Evolutionary conservation across 2,329 filamentous ascomycete species (phyloP).

Genomic region (Calonectria naviculata): DNA sequence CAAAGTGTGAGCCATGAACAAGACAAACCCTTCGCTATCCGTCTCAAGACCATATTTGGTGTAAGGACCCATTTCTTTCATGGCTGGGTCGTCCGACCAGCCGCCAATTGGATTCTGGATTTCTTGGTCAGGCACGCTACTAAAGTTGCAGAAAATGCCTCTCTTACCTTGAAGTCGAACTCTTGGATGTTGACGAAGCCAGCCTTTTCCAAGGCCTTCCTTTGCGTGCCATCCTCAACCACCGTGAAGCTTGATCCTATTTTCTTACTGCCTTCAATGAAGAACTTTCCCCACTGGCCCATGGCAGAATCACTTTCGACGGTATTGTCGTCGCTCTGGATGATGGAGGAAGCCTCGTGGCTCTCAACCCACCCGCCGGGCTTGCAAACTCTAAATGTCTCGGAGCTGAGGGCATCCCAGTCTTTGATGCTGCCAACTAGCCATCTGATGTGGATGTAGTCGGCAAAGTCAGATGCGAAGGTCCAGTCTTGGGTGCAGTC

Average conservation of each 20-base stretch:
- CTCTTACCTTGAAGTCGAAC: slow-evolving; percentile 33
- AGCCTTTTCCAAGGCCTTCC: slow-evolving; percentile 30
- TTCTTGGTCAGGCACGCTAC: not conserved
- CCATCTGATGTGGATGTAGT: slow-evolving; percentile 70
- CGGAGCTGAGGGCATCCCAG: slow-evolving; percentile 64
- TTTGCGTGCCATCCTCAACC: slow-evolving; percentile 34
- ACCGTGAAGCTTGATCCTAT: slow-evolving; percentile 43
- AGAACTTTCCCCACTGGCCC: slow-evolving; percentile 42
- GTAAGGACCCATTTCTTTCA: slow-evolving; percentile 40
- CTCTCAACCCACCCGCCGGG: slow-evolving; percentile 62
- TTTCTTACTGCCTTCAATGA: slow-evolving; percentile 44
- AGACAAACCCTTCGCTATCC: slow-evolving; percentile 48
- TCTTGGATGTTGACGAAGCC: slow-evolving; percentile 38
- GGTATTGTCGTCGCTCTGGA: slow-evolving; percentile 44
- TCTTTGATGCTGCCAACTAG: slow-evolving; percentile 67
- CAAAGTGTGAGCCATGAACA: slow-evolving; percentile 49
- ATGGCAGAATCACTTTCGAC: slow-evolving; percentile 39
- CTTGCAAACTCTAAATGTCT: slow-evolving; percentile 63
- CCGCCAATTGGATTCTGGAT: slow-evolving; percentile 34
- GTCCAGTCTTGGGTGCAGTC: slow-evolving; percentile 46
- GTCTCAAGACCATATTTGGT: slow-evolving; percentile 46
- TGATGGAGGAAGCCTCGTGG: slow-evolving; percentile 40
- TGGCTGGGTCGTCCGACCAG: slow-evolving; percentile 24
- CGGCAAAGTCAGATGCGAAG: slow-evolving; percentile 52
- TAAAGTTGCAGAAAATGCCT: not conserved